Conservation (phyloP, 768 basidiomycete species). For the Suillus subaureus region DNA sequence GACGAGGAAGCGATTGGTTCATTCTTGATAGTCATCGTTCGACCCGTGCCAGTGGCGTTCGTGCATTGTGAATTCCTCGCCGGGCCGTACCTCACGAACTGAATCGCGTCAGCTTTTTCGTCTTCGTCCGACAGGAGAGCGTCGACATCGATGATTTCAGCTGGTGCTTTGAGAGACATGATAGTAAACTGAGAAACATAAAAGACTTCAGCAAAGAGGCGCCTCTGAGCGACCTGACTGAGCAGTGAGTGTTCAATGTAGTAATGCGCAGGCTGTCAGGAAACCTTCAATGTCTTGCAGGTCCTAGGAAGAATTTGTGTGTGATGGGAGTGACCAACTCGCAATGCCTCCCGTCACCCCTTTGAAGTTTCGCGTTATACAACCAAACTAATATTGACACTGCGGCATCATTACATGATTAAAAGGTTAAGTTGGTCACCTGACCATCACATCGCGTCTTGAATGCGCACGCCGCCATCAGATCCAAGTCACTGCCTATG, state of each 20-base stretch:
- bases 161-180: not conserved
- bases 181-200: not conserved
- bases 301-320: not conserved
- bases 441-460: not conserved
- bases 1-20: slow-evolving; percentile 11
- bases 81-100: slow-evolving; percentile 19
- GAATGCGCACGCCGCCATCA: not conserved
- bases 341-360: not conserved
- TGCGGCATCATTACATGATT: not conserved
- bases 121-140: slow-evolving; percentile 9
- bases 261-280: not conserved
- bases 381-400: not conserved
- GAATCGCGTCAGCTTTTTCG: slow-evolving; percentile 14
- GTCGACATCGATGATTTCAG: slow-evolving; percentile 30
- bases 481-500: not conserved
- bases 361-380: not conserved
- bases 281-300: not conserved
- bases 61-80: slow-evolving; percentile 10
- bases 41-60: slow-evolving; percentile 9
- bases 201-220: not conserved
- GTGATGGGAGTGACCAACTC: not conserved
- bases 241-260: not conserved
- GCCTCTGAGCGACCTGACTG: not conserved
- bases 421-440: not conserved
- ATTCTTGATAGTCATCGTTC: slow-evolving; percentile 21